Percentiles rank a stretch among this genome's conserved stretches.
These are phyloP conservation scores for Funneliformis caledonium DNA, from an alignment of 371 early-diverging fungal species.

Conservation along the genomic window DNA sequence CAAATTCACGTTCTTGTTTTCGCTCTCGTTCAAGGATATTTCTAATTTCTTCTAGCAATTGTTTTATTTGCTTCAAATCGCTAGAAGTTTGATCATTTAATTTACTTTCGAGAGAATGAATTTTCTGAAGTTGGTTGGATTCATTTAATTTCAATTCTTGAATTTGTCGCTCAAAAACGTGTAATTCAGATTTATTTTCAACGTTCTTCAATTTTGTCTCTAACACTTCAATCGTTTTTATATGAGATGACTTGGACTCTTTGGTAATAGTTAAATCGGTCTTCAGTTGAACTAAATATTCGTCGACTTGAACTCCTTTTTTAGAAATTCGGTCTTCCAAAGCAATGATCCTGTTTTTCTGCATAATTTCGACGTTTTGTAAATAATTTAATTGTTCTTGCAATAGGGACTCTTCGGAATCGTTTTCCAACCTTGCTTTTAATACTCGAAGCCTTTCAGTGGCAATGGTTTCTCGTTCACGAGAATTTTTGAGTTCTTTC, in stretches of 20 bases:
- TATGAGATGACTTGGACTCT: background rate
- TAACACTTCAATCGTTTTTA: background rate
- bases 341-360: background rate
- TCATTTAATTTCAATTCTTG: background rate
- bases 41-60: background rate
- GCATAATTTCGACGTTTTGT: background rate
- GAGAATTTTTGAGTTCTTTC: background rate
- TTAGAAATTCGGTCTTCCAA: background rate
- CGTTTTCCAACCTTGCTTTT: background rate
- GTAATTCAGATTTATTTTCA: background rate
- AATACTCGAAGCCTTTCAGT: background rate
- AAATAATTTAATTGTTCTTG: background rate
- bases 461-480: background rate
- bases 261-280: background rate
- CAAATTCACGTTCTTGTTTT: background rate
- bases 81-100: background rate
- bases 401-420: background rate
- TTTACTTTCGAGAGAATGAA: background rate
- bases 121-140: background rate
- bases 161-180: background rate
- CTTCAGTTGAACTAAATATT: background rate
- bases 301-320: background rate
- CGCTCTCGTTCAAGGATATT: background rate
- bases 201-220: slow-evolving; percentile 9
- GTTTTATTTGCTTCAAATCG: background rate